Conservation (phyloP, 73 alveolate genomes). For the Durusdinium trenchii region DNA sequence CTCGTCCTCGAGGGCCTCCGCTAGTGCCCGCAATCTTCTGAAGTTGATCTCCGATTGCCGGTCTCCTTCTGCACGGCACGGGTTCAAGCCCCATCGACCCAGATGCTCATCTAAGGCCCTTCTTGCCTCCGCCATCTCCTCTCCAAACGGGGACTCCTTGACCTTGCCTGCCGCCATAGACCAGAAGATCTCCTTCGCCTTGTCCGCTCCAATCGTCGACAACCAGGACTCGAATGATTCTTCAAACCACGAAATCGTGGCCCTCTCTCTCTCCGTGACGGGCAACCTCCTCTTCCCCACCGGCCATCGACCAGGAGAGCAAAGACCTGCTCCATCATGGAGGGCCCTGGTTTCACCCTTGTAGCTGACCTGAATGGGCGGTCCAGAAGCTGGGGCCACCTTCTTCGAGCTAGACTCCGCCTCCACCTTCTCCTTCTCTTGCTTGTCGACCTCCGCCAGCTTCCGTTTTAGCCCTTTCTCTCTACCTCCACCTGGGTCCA, state of each 20-base stretch:
- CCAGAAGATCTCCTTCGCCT: not conserved
- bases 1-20: not conserved
- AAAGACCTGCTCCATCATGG: not conserved
- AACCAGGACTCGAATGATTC: too few species aligned
- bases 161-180: not conserved
- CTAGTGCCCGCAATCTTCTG: not conserved
- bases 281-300: not conserved
- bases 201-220: not conserved
- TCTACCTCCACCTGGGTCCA: too few species aligned
- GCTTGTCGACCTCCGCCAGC: too few species aligned
- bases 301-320: conserved; percentile 6
- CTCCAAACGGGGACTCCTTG: not conserved
- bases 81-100: not conserved
- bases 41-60: too few species aligned
- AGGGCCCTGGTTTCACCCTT: not conserved
- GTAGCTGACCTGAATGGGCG: not conserved
- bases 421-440: too few species aligned
- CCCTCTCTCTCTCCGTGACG: not conserved
- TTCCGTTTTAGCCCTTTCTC: too few species aligned
- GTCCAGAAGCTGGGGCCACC: not conserved
- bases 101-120: not conserved
- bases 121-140: not conserved
- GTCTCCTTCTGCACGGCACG: too few species aligned
- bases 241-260: not conserved
- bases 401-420: too few species aligned